Base-by-base conservation (phyloP, 2,329 filamentous ascomycete genomes). In the Epichloe uncinata region DNA sequence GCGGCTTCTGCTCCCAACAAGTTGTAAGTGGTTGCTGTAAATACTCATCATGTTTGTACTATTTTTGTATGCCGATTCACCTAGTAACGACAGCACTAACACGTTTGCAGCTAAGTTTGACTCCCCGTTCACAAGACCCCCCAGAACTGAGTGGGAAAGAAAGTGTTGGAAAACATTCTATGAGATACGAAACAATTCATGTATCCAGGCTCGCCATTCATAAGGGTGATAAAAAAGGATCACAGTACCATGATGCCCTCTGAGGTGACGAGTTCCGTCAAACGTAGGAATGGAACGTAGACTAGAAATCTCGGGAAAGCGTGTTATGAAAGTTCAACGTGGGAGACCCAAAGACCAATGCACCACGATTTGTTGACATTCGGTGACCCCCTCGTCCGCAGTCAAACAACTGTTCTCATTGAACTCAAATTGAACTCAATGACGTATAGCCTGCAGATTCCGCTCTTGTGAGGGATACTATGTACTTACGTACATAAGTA, bases 1-100 rank as follows among this genome's bases (percentile, higher is more conserved):
- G 81, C 82, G 55, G 79, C 80, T 35, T 73, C 77, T 51, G 62
- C 66, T 41, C 71, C 72, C 45, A 90, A 87, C 77, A 89, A 90
- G 76, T 80, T 94, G 77, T 94, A 82, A 81, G 75, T 76, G 54
- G 51, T 40, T 45, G 48, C 49, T 50, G 51, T 45, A 37, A 40
- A 30, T 45, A 30, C 37, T 48, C 34, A 41, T 50, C 46, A 52
- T 51, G 50, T 55, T 52, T 52, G 53, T 55, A 48, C 43, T 16
- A 42, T 42, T 41, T 42, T 16, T 26, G 6, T 13, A n/a, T 16
- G 15, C 13, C 34, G 42, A 37, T 18, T 37, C 22, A 30, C 41
- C 16, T 9, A 9, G 6, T 12, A 47, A 42, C 18, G 42, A 20
- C 30, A 38, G 13, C 11, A 46, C 34, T 51, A 42, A 51, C 42